phyloP scores from a whole-genome alignment of 2,329 filamentous ascomycete genomes.

The Fonsecaea monophora region DNA sequence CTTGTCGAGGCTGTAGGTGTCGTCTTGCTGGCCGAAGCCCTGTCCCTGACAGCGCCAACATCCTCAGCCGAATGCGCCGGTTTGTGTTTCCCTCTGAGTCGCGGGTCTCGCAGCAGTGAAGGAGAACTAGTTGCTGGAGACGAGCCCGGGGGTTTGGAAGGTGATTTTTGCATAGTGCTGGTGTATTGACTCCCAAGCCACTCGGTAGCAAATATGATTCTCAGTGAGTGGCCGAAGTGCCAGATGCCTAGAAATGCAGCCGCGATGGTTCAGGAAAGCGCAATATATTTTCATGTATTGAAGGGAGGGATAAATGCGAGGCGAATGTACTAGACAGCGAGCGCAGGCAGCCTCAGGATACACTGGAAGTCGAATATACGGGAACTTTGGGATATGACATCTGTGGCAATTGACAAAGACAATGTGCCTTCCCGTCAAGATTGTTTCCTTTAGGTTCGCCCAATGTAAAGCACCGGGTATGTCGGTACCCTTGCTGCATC shows the following conservation, averaged over 20 bases:
- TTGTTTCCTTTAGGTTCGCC: background rate
- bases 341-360: background rate
- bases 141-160: background rate
- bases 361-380: background rate
- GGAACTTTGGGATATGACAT: background rate
- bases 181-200: background rate
- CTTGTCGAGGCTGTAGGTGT: background rate
- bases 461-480: background rate
- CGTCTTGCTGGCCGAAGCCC: background rate
- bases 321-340: too few species aligned
- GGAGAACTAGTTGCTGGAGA: background rate
- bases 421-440: background rate
- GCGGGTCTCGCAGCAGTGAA: conserved; percentile 19
- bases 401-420: background rate
- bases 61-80: conserved; percentile 6
- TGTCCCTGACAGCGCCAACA: background rate
- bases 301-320: background rate
- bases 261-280: background rate
- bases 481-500: background rate
- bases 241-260: background rate
- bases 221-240: background rate
- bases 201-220: background rate
- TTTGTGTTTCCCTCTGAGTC: conserved; percentile 11
- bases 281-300: background rate
- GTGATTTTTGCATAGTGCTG: conserved; percentile 4